Evolutionary conservation across 768 basidiomycete species (phyloP).

Genomic region (Amanita muscaria): DNA sequence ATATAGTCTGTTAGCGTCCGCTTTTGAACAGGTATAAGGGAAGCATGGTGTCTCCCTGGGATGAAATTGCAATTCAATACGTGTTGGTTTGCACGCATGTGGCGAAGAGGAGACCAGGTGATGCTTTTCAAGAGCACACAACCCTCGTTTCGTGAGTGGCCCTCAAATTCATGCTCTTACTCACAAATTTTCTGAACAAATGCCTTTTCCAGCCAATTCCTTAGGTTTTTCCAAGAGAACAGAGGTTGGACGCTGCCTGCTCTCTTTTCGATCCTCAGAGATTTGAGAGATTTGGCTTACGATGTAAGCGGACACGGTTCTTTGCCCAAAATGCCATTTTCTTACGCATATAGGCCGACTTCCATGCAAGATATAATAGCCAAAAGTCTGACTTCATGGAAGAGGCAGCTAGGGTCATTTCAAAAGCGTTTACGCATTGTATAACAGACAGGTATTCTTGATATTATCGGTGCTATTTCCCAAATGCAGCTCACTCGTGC

Average conservation of each 20-base stretch:
- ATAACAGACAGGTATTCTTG: slow-evolving; percentile 60
- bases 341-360: no score
- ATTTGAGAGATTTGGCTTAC: slow-evolving; percentile 77
- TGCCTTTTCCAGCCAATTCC: slow-evolving; percentile 45
- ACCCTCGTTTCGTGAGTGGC: slow-evolving; percentile 65
- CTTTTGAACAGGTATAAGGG: slow-evolving; percentile 45
- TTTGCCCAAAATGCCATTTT: no score
- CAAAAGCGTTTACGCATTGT: slow-evolving; percentile 85
- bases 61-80: slow-evolving; percentile 80
- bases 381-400: slow-evolving; percentile 68
- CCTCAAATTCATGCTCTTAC: slow-evolving; percentile 3
- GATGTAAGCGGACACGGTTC: slow-evolving; percentile 40
- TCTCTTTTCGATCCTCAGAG: slow-evolving; percentile 71
- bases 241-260: slow-evolving; percentile 83
- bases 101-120: slow-evolving; percentile 53
- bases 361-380: slow-evolving; percentile 45
- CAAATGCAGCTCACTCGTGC: background rate
- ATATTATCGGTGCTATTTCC: background rate
- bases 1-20: slow-evolving; percentile 21
- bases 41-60: slow-evolving; percentile 68
- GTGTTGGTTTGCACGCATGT: slow-evolving; percentile 66
- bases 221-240: slow-evolving; percentile 71
- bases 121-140: slow-evolving; percentile 78
- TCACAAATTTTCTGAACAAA: background rate
- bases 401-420: slow-evolving; percentile 77